Evolutionary conservation across 2,329 filamentous ascomycete genomes (phyloP).

Genomic region (Penicillium sp.): DNA sequence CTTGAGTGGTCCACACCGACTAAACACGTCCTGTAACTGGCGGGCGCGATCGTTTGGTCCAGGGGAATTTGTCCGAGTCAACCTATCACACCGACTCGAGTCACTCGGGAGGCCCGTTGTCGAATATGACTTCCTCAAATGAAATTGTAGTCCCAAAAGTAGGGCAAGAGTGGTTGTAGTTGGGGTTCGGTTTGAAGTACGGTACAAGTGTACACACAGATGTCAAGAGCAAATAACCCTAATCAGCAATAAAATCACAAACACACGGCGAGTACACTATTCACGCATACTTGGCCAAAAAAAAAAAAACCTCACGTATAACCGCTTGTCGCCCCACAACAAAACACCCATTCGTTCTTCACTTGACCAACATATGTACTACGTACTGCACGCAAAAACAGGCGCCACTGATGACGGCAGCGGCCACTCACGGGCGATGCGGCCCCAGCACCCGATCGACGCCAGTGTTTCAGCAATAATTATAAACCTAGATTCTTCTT

Average conservation of each 20-base stretch:
- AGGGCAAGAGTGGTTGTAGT: background rate
- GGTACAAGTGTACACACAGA: background rate
- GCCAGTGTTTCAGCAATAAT: conserved; percentile 10
- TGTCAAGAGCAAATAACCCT: conserved; percentile 2
- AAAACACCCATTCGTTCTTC: background rate
- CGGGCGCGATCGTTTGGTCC: background rate
- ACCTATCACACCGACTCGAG: background rate
- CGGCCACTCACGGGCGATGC: conserved; percentile 8
- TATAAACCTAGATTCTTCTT: background rate
- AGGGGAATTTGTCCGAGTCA: background rate
- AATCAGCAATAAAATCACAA: background rate
- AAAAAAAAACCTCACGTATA: background rate
- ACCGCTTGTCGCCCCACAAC: too few relatives aligned
- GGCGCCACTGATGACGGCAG: conserved; percentile 6
- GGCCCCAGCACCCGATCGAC: conserved; percentile 10
- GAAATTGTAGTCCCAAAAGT: background rate
- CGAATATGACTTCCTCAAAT: background rate
- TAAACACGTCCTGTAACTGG: background rate
- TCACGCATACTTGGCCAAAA: background rate
- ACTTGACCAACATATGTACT: background rate
- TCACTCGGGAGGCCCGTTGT: background rate
- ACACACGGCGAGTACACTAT: background rate
- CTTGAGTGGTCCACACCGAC: too few relatives aligned
- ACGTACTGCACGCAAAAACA: background rate
- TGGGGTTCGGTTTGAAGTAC: background rate